Percentiles rank a stretch among this genome's conserved stretches.
Conservation (phyloP, 345 rosid species). For the Luvunga scandens region DNA sequence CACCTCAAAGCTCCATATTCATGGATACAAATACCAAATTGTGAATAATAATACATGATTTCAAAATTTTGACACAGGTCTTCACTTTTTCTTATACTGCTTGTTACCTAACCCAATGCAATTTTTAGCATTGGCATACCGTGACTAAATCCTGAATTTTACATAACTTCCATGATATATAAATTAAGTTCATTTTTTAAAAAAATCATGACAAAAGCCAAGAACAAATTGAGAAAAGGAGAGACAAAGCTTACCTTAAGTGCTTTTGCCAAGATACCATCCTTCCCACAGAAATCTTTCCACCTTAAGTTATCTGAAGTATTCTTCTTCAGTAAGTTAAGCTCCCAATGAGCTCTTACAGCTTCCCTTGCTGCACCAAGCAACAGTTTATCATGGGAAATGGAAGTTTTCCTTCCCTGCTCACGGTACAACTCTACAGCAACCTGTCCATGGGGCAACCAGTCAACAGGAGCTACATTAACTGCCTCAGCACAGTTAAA, state of each 20-base stretch:
- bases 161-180: neutral
- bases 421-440: constrained; percentile 85
- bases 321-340: constrained; percentile 76
- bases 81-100: neutral
- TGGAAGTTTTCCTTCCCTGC: constrained; percentile 92
- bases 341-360: constrained; percentile 95
- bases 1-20: neutral
- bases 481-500: constrained; percentile 99
- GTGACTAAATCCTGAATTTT: neutral
- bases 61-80: neutral
- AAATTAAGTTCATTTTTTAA: neutral
- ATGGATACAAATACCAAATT: neutral
- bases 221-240: constrained; percentile 6
- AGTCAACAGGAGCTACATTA: constrained; percentile 97
- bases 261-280: constrained; percentile 79
- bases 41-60: neutral
- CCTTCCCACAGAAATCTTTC: constrained; percentile 81
- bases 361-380: constrained; percentile 99
- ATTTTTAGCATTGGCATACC: neutral
- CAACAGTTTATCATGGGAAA: constrained; percentile 92
- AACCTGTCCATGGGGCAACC: constrained; percentile 97
- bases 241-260: constrained; percentile 59
- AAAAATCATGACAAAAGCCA: neutral
- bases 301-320: constrained; percentile 75
- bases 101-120: neutral